phyloP scores from a whole-genome alignment of 1,284 basidiomycete genomes.

The Heterobasidion parviporum region DNA sequence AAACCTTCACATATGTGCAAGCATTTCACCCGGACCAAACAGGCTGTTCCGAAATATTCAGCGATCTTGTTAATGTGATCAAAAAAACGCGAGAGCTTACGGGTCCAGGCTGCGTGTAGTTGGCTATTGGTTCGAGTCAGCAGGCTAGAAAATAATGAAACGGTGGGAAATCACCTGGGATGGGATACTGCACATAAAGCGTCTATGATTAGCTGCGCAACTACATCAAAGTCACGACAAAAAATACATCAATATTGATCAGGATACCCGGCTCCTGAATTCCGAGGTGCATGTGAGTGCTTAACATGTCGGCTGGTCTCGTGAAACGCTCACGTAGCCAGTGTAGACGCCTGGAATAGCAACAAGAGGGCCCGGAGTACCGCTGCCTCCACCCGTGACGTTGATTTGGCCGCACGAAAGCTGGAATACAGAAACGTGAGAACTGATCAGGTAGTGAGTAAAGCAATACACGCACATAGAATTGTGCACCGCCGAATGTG shows the following conservation, averaged over 20 bases:
- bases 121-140: constrained; percentile 5
- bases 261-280: constrained; percentile 17
- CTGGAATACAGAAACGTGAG: not conserved
- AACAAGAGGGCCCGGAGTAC: constrained; percentile 24
- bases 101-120: constrained; percentile 29
- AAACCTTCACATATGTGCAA: too few species aligned
- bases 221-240: not conserved
- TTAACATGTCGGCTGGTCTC: not conserved
- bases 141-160: not conserved
- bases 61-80: not conserved
- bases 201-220: not conserved
- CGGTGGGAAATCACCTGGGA: constrained; percentile 13
- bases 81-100: constrained; percentile 15
- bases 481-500: constrained; percentile 21
- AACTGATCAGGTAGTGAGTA: not conserved
- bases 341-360: constrained; percentile 29
- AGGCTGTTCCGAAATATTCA: constrained; percentile 13
- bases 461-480: constrained; percentile 13
- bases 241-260: constrained; percentile 26
- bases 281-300: not conserved
- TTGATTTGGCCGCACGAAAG: constrained; percentile 24
- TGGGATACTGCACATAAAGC: constrained; percentile 16
- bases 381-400: constrained; percentile 27
- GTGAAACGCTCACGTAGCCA: constrained; percentile 12
- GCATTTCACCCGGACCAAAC: constrained; percentile 23